Evolutionary conservation across 352 stramenopile species (phyloP), one percentile per base, ranked within the genome.

Genomic region (Phytophthora vignae): DNA sequence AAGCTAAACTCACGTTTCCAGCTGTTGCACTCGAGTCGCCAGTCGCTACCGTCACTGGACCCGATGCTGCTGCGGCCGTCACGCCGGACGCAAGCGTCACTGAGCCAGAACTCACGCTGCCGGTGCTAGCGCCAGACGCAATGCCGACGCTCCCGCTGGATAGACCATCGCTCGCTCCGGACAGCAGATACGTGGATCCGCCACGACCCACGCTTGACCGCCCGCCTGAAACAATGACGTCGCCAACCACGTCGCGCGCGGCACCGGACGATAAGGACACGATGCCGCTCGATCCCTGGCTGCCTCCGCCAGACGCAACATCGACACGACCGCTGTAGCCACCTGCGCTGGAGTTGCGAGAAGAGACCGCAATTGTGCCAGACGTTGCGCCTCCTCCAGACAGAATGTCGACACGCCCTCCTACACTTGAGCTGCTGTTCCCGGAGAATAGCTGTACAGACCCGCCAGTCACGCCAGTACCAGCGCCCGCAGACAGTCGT

Each of bases 261-360:
- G 46, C 64, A 10, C 76, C 69, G 55, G 66, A 63, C 21, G 67
- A 69, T 44, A 74, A 68, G 9, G 70, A 68, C n/a, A 71, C 65
- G 38, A 71, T 12, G 25, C 76, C 73, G 27, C 60, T 74, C 7
- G 69, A 72, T 11, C 69, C 76, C 38, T 66, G 59, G n/a, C 55
- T 60, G n/a, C 63, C 67, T 52, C 70, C 21, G 29, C 70, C 70
- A 62, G 70, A 77, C 8, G 42, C 50, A 19, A 73, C 38, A 63
- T 62, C 65, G 31, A 73, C 7, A 54, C 58, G 57, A 22, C 65
- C 65, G 29, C 55, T 71, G 55, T 44, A 60, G 48, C 64, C 38
- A 42, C 42, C 49, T 58, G 58, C 44, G 29, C 49, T 73, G 19
- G 65, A 63, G 44, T 71, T 73, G 36, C 65, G 65, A 62, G 65